Evolutionary conservation across 2,329 filamentous ascomycete species (phyloP), one percentile per base, ranked within the genome.

Genomic region (Bertia moriformis): DNA sequence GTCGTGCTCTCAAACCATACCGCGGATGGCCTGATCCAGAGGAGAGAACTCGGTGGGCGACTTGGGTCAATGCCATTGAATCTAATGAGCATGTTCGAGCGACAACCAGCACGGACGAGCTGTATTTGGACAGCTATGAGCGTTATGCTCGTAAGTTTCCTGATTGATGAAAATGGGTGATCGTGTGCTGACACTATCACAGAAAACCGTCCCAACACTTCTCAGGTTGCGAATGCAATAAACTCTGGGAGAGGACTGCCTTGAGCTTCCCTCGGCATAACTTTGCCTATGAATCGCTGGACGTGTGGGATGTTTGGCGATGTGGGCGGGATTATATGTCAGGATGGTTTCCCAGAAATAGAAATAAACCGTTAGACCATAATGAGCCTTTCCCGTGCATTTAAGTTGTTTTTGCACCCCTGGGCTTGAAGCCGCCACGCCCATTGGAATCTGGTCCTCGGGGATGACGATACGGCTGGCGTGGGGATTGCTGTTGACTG

Each of bases 101-200:
- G 38, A 62, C 59, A 1, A 59, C 55, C 4, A 59, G 56, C 41
- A 42, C 48, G 17, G 54, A 58, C 44, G 67, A 74, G 36, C 57
- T 83, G 40, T 84, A 83, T 50, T 53, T 78, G 41, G 78, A 83
- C 48, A 78, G 72, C 44, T 83, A 83, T 59, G 72, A 81, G 56
- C 57, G 76, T 55, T 83, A 82, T 62, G 75, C 72, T 19, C 48
- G 32, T 35, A 18, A 35, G 32, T 29, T 20, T 10, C 2, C 20
- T 30, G 24, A 35, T 30, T 37, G 22, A 37, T 14, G 24, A 40
- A 24, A 30, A 41, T n/a, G n/a, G n/a, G n/a, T n/a, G n/a, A n/a
- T n/a, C n/a, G n/a, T n/a, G n/a, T n/a, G 46, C 37, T 44, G 45
- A 20, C 44, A 29, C 18, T n/a, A 20, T 27, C 32, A 7, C 32